Evolutionary conservation across 2,329 filamentous ascomycete species (phyloP).

Genomic region (Didymella segeticola): DNA sequence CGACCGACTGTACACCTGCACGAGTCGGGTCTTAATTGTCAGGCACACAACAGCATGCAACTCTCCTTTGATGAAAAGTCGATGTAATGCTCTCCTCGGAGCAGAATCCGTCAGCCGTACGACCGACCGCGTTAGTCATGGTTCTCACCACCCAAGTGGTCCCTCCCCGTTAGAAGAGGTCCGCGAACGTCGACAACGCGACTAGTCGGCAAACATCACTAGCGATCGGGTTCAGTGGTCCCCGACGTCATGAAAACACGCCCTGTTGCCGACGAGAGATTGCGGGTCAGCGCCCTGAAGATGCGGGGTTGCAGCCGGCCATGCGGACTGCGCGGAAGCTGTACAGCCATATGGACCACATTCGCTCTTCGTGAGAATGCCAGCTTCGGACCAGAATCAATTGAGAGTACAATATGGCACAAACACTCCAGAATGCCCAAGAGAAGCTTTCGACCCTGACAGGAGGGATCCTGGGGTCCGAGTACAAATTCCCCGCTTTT

Average conservation of each 20-base stretch:
- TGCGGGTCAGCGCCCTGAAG: not conserved
- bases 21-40: not conserved
- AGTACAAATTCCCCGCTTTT: slow-evolving; percentile 40
- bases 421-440: slow-evolving; percentile 18
- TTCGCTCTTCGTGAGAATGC: not conserved
- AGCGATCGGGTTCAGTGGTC: not conserved
- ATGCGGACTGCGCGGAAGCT: slow-evolving; percentile 5
- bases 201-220: slow-evolving; percentile 2
- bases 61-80: not conserved
- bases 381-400: too few species aligned
- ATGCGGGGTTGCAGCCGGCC: slow-evolving; percentile 15
- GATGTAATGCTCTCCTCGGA: not conserved
- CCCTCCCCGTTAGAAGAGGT: slow-evolving; percentile 8
- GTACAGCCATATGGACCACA: not conserved
- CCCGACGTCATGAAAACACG: slow-evolving; percentile 5
- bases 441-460: slow-evolving; percentile 24
- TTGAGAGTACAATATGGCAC: slow-evolving; percentile 11
- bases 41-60: not conserved
- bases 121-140: not conserved
- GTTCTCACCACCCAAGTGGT: not conserved
- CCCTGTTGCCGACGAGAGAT: not conserved
- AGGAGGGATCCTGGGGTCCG: slow-evolving; percentile 11
- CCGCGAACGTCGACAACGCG: not conserved
- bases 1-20: not conserved
- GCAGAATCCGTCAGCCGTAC: not conserved